Evolutionary conservation across 2,329 filamentous ascomycete genomes (phyloP).

Genomic region (Ustilaginoidea virens): DNA sequence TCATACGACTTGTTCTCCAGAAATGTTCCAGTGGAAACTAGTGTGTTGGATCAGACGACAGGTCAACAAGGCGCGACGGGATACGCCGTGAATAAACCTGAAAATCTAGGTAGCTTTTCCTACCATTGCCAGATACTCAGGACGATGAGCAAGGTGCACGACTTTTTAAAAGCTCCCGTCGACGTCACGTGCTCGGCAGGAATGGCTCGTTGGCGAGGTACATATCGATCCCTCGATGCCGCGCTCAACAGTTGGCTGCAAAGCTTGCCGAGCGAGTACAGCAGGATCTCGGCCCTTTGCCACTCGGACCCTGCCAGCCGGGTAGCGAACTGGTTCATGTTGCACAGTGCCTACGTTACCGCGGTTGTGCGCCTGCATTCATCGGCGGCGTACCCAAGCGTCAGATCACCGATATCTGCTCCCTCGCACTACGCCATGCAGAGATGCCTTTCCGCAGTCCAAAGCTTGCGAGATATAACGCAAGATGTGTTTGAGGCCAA

Average conservation of each 20-base stretch:
- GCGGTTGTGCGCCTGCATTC: slow-evolving; percentile 28
- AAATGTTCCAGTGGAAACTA: slow-evolving; percentile 26
- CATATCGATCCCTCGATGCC: slow-evolving; percentile 22
- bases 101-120: slow-evolving; percentile 28
- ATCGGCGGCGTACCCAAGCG: slow-evolving; percentile 25
- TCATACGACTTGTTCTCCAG: slow-evolving; percentile 29
- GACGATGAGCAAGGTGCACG: slow-evolving; percentile 26
- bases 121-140: slow-evolving; percentile 29
- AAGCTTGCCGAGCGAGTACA: slow-evolving; percentile 26
- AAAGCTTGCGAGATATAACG: slow-evolving; percentile 26
- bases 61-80: slow-evolving; percentile 11
- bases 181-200: slow-evolving; percentile 22
- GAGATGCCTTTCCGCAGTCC: slow-evolving; percentile 26
- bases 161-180: slow-evolving; percentile 24
- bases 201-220: slow-evolving; percentile 25
- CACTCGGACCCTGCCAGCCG: slow-evolving; percentile 28
- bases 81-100: slow-evolving; percentile 20
- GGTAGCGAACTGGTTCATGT: slow-evolving; percentile 31
- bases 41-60: slow-evolving; percentile 12
- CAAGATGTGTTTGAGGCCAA: slow-evolving; percentile 27
- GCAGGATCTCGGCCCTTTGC: slow-evolving; percentile 27
- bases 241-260: slow-evolving; percentile 26
- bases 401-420: slow-evolving; percentile 24
- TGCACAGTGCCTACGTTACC: slow-evolving; percentile 28
- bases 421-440: slow-evolving; percentile 30